Base-by-base conservation (phyloP, 495 filamentous ascomycete genomes). In the Tuber calosporum region DNA sequence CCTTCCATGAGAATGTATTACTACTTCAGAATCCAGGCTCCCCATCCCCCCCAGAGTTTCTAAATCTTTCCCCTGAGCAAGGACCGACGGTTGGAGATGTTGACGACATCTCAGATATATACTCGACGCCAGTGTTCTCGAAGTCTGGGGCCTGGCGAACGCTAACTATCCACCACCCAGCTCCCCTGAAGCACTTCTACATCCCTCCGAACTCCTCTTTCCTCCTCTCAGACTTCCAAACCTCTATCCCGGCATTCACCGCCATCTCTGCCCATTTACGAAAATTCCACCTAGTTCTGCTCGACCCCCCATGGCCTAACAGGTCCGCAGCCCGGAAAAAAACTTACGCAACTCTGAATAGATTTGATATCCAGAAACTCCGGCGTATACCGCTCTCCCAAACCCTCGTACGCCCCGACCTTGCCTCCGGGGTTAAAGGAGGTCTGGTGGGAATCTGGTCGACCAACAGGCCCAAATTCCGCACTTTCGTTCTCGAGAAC, bases 271-370 rank as follows among this genome's bases (percentile, higher is more conserved):
- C 42, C 68, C 78, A 8, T 69, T 77, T 78, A 22, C 80, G 83
- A 6, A 83, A 84, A 70, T 97, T 97, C 83, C 86, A 94, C 80
- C 84, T 97, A 48, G 87, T 97, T 67, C 82, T 97, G 37, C 86
- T 98, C 11, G 95, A 98, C 81, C 95, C 95, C 30, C 95, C 95
- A 4, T 99, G 94, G 94, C 90, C 92, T 2, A 97, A 97, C 80
- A 86, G 88, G n/a, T 97, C 93, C 36, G 95, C 90, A 15, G 86
- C 87, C 70, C 88, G 94, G 26, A 90, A 89, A 69, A 83, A 83
- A 20, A 77, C 83, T 34, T 97, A 97, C 82, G 75, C 80, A 1
- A 89, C 87, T n/a, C 84, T 85, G 19, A 77, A 83, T 13, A 66
- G 73, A 19, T 74, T 74, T 42, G 80, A 82, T 42, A 77, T 83